Evolutionary conservation across 2,329 filamentous ascomycete genomes (phyloP).

Genomic region (Geosmithia putterillii): DNA sequence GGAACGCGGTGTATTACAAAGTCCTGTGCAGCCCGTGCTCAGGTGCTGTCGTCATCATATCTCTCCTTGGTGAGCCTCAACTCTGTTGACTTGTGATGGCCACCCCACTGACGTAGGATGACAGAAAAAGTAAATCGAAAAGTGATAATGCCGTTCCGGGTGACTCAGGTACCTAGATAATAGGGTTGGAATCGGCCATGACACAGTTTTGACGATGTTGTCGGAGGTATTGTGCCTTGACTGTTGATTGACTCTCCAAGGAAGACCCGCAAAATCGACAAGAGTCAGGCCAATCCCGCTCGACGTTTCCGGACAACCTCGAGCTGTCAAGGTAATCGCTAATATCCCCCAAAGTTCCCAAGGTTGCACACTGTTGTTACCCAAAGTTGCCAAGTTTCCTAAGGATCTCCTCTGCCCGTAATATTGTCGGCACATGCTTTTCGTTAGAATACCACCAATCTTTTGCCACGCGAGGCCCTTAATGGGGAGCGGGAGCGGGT

Average conservation of each 20-base stretch:
- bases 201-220: not conserved
- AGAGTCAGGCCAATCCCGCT: no score
- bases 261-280: not conserved
- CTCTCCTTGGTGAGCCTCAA: no score
- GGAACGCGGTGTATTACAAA: no score
- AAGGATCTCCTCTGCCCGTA: not conserved
- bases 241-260: not conserved
- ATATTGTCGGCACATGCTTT: no score
- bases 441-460: no score
- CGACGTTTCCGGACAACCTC: not conserved
- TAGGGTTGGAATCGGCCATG: not conserved
- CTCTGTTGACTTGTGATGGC: no score
- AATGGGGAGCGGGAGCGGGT: no score
- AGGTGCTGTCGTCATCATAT: no score
- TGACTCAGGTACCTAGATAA: not conserved
- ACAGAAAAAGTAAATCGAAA: not conserved
- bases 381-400: not conserved
- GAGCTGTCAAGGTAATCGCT: not conserved
- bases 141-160: no score
- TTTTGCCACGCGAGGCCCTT: no score
- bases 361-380: no score
- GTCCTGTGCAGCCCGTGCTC: no score
- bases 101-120: not conserved
- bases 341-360: not conserved
- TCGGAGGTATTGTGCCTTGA: not conserved